phyloP scores from a whole-genome alignment of 129 eudicot genomes.

The Lactuca saligna region DNA sequence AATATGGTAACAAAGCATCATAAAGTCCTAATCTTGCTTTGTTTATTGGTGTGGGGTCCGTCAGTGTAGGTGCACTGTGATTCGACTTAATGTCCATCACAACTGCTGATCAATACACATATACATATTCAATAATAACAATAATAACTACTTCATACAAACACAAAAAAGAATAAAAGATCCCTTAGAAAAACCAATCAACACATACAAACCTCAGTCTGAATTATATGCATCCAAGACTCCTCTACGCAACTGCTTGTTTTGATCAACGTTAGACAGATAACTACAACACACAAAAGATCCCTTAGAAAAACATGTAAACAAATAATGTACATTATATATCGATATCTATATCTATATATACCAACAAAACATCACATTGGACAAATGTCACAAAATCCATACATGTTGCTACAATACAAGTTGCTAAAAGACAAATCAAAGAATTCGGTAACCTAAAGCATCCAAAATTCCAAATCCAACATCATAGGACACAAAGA shows the following conservation, averaged over 20 bases:
- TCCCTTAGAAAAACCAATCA: too few relatives aligned
- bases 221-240: background rate
- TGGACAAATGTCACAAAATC: background rate
- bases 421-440: background rate
- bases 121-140: slow-evolving; percentile 13
- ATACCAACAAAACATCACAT: background rate
- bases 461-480: background rate
- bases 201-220: background rate
- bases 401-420: too few relatives aligned
- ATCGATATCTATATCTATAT: too few relatives aligned
- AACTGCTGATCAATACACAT: background rate
- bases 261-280: too few relatives aligned
- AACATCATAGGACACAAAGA: background rate
- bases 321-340: background rate
- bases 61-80: slow-evolving; percentile 62
- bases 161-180: too few relatives aligned
- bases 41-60: slow-evolving; percentile 64
- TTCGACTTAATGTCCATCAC: slow-evolving; percentile 70
- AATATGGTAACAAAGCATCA: slow-evolving; percentile 57
- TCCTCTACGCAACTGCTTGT: background rate
- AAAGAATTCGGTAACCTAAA: background rate
- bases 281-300: background rate
- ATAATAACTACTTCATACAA: background rate
- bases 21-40: slow-evolving; percentile 68
- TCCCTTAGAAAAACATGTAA: background rate